Percentiles rank a stretch among this genome's conserved stretches.
These are phyloP conservation scores for Reutealis trisperma DNA, from an alignment of 345 rosid species.

Conservation along the genomic window DNA sequence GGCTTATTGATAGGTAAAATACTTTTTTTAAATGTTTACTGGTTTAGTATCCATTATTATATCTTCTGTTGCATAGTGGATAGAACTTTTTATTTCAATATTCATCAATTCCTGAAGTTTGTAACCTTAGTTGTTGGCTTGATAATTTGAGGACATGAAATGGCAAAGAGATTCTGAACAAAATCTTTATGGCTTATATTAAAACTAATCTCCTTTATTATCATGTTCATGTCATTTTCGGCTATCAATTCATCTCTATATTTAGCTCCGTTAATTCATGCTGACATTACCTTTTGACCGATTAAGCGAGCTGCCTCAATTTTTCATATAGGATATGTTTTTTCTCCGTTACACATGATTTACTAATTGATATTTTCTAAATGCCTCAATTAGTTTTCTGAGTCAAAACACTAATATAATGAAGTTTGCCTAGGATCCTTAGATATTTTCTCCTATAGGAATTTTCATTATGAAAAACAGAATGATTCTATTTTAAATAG, in stretches of 20 bases:
- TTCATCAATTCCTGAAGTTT: neutral
- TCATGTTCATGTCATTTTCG: conserved; percentile 15
- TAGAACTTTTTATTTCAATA: conserved; percentile 2
- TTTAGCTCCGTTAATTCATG: conserved; percentile 19
- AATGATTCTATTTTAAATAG: conserved; percentile 10
- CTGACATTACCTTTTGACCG: conserved; percentile 2
- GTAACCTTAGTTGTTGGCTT: neutral
- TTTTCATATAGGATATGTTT: neutral
- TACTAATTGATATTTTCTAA: neutral
- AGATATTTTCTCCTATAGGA: neutral
- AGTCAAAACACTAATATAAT: neutral
- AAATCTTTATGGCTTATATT: conserved; percentile 6
- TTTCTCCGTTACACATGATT: neutral
- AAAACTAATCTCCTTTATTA: neutral
- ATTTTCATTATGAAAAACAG: neutral
- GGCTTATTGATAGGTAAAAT: conserved; percentile 56
- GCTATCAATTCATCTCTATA: neutral
- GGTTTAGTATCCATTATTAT: neutral
- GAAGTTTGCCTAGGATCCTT: neutral
- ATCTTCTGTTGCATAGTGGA: neutral
- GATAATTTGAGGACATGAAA: neutral
- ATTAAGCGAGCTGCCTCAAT: neutral
- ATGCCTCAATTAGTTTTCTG: neutral
- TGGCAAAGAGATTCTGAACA: conserved; percentile 14
- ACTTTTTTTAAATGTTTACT: neutral